Evolutionary conservation across 2,329 filamentous ascomycete genomes (phyloP), one percentile per base, ranked within the genome.

Genomic region (Diaporthe helianthi): DNA sequence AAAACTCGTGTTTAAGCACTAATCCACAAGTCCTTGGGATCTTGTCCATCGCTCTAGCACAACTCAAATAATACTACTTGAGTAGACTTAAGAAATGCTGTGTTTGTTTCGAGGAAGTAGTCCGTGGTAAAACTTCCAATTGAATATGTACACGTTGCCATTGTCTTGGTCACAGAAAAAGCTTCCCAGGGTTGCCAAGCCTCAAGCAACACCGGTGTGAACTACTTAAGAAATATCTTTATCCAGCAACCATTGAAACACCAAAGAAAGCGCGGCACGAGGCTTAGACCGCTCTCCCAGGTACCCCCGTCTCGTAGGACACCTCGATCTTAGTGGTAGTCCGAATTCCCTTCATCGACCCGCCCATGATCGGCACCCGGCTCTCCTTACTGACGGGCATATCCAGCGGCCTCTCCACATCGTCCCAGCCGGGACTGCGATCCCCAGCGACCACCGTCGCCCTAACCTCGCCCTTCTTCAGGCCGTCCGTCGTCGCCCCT

Each of bases 261-360:
- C 41, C 4, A 46, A 46, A 4, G 19, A 46, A n/a, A 19, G 2
- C 17, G 19, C n/a, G n/a, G n/a, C n/a, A 15, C 29, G 17, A 41
- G 2, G 15, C 22, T 49, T 33, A 68, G 15, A 68, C 19, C 22
- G 46, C 24, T 26, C 22, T 64, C 1, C 55, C 46, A 10, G 54
- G 33, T 1, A 10, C 46, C 9, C n/a, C 5, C 2, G 24, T 36
- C 33, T 41, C 54, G 4, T 47, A 64, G 10, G n/a, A 63, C 24
- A 64, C 66, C 33, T 68, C 55, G 6, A 68, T 63, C 33, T 52
- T 68, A 10, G 55, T 64, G 10, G 47, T 68, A 19, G 55, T 53
- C 47, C 36, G 58, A 9, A 68, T 68, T 5, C 66, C 66, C 47
- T 53, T 46, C 1, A 2, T 17, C 33, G 22, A 41, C 13, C 29